These are phyloP conservation scores for Rhododendron griersonianum DNA, from an alignment of 148 eudicot species.

Conservation along the genomic window DNA sequence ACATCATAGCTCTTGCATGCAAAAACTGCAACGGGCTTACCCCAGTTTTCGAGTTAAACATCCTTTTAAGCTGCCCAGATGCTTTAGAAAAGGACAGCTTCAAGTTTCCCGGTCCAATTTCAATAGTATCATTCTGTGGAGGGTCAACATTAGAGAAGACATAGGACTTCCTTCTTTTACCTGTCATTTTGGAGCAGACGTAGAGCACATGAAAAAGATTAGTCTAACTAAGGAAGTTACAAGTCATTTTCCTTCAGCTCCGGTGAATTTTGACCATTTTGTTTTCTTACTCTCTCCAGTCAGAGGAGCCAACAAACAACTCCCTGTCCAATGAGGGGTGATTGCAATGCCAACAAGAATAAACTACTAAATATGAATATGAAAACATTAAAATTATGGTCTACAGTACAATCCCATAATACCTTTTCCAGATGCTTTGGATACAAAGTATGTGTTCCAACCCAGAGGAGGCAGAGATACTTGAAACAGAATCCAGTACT, in stretches of 20 bases:
- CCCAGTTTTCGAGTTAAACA: conserved; percentile 51
- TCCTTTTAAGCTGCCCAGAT: conserved; percentile 57
- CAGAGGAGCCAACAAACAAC: background rate
- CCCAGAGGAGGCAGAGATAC: conserved; percentile 79
- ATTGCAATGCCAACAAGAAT: background rate
- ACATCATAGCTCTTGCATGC: background rate
- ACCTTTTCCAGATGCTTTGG: conserved; percentile 44
- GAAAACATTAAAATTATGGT: background rate
- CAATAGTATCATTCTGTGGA: conserved; percentile 39
- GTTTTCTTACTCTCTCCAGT: background rate
- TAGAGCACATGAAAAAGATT: background rate
- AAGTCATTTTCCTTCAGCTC: background rate
- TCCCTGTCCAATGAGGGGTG: background rate
- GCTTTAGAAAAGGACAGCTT: conserved; percentile 62
- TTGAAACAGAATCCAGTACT: conserved; percentile 70
- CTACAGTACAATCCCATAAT: background rate
- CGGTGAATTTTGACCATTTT: background rate
- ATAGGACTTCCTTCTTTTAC: conserved; percentile 24
- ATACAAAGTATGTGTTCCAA: conserved; percentile 77
- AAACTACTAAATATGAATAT: background rate
- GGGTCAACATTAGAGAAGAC: conserved; percentile 16
- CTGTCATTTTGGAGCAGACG: conserved; percentile 24
- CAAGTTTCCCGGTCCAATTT: conserved; percentile 75
- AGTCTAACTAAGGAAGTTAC: too few species aligned
- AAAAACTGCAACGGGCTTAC: conserved; percentile 35